Base-by-base conservation (phyloP, 1,139 yeast genomes). In the Pichia sp. region DNA sequence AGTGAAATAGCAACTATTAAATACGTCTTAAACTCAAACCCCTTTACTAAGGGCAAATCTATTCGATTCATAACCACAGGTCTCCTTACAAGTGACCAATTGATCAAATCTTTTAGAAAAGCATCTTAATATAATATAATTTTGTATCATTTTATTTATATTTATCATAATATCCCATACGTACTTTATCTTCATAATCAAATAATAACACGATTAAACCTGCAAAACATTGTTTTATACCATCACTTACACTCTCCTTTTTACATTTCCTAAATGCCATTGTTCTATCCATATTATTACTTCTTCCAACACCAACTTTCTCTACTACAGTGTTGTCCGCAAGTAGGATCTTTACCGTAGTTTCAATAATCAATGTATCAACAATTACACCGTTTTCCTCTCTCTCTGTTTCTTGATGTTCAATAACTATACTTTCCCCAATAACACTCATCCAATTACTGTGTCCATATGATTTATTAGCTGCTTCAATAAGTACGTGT, bases 1-100 rank as follows among this genome's bases (percentile, higher is more conserved):
- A 74, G 87, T 13, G 95, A 86, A 57, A 65, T 85, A 11, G 72
- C 86, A 11, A 78, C 87, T 16, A 66, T 85, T 42, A 67, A 80
- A 52, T 70, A 70, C 43, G 63, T 82, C 24, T 75, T 80, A 40
- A 62, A 64, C 41, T 56, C 70, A 31, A 61, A 63, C 40, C 50
- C 53, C 23, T 47, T 53, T 21, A 68, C 69, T 2, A 56, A 61
- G 35, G 55, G 62, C 22, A 72, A 72, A 55, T 68, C 69, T 51
- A 51, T 81, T 31, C 49, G 77, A 2, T 64, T 81, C 2, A 61
- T 82, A 21, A 71, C 83, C 13, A 76, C 80, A 33, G 77, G 79
- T 3, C 64, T 81, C 28, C 66, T 80, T 34, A 72, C 72, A 43
- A 72, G 77, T 35, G 53, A 57, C 20, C 68, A 68, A 37, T 53